Evolutionary conservation across 2,329 filamentous ascomycete genomes (phyloP).

Genomic region (Chrysoporthe austroafricana): DNA sequence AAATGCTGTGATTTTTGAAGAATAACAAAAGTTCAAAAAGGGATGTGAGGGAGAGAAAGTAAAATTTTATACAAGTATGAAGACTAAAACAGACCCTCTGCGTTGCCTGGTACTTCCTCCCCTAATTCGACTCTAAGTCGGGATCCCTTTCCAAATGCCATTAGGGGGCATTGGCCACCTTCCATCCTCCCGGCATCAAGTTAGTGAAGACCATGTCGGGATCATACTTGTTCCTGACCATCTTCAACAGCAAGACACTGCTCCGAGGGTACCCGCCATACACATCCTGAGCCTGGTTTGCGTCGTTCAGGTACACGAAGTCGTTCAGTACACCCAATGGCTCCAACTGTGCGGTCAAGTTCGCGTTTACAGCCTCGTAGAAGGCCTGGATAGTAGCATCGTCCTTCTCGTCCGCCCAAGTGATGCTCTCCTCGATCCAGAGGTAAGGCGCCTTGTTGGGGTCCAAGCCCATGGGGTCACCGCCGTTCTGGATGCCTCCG

Average conservation of each 20-base stretch:
- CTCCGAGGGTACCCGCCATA: constrained; percentile 10
- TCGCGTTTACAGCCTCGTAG: constrained; percentile 8
- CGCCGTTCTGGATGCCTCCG: neutral
- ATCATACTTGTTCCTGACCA: constrained; percentile 22
- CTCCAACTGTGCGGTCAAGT: constrained; percentile 11
- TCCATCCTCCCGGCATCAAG: constrained; percentile 19
- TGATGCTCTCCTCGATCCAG: constrained; percentile 16
- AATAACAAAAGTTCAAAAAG: too few relatives aligned
- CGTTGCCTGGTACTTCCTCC: too few relatives aligned
- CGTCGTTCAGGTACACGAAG: constrained; percentile 20
- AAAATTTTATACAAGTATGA: too few relatives aligned
- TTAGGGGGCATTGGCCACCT: constrained; percentile 6
- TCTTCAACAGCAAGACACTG: constrained; percentile 15
- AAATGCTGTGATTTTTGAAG: too few relatives aligned
- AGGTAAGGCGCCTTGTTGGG: constrained; percentile 1
- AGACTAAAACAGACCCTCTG: too few relatives aligned
- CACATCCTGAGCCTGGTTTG: constrained; percentile 7
- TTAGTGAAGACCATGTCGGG: constrained; percentile 22
- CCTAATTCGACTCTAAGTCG: too few relatives aligned
- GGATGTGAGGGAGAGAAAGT: too few relatives aligned
- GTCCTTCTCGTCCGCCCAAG: constrained; percentile 8
- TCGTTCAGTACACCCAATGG: neutral
- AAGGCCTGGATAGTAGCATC: constrained; percentile 11
- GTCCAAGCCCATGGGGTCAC: constrained; percentile 1
- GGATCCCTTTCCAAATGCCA: too few relatives aligned